Evolutionary conservation across 805 yeast species (phyloP).

Genomic region (Saccharomycopsis schoenii): DNA sequence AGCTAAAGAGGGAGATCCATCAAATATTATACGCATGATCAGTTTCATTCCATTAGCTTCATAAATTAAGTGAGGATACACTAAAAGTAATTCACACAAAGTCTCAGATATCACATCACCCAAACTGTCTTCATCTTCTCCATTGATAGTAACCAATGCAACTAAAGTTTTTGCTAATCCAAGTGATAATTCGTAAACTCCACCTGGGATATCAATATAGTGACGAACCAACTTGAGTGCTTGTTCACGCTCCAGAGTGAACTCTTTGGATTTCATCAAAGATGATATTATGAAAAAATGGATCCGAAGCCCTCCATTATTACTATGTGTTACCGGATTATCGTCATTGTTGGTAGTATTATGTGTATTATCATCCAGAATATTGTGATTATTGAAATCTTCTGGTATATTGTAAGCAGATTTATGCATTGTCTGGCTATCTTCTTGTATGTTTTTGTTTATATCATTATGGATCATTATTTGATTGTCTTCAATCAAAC

Average conservation of each 20-base stretch:
- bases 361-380: background rate
- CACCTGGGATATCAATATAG: constrained; percentile 46
- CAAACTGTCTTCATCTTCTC: constrained; percentile 41
- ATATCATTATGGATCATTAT: background rate
- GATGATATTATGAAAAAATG: constrained; percentile 58
- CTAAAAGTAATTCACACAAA: constrained; percentile 38
- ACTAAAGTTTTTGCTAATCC: constrained; percentile 43
- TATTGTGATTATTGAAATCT: background rate
- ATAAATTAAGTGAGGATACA: constrained; percentile 33
- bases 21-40: constrained; percentile 39
- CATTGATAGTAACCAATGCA: constrained; percentile 55
- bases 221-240: constrained; percentile 63
- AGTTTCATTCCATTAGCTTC: constrained; percentile 35
- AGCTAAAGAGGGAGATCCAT: constrained; percentile 41
- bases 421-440: background rate
- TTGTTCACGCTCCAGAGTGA: constrained; percentile 60
- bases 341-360: background rate
- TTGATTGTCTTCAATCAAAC: constrained; percentile 20
- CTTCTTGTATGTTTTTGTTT: background rate
- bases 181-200: constrained; percentile 41
- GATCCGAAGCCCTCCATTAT: constrained; percentile 27
- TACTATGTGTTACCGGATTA: background rate
- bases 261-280: constrained; percentile 45
- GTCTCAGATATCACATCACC: constrained; percentile 44
- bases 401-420: background rate